These are phyloP conservation scores for Sarcodon sp. DNA, from an alignment of 768 basidiomycete genomes.

Conservation along the genomic window DNA sequence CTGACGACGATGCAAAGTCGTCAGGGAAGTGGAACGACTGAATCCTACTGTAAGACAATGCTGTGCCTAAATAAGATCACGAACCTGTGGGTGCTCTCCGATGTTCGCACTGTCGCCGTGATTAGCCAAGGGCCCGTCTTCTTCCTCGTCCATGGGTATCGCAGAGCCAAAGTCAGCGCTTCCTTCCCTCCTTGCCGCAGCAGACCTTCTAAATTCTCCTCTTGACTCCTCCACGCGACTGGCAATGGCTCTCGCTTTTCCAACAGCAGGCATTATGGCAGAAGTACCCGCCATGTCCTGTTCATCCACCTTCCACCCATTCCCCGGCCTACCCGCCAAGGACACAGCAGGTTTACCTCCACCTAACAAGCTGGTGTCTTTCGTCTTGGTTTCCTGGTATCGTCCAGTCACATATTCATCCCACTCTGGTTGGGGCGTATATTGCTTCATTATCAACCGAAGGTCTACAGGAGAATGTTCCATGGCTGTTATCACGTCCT, in stretches of 20 bases:
- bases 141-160: slow-evolving; percentile 31
- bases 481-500: slow-evolving; percentile 85
- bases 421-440: slow-evolving; percentile 76
- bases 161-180: slow-evolving; percentile 55
- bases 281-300: slow-evolving; percentile 10
- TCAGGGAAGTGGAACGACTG: slow-evolving; percentile 58
- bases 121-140: slow-evolving; percentile 13
- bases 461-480: slow-evolving; percentile 80
- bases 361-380: slow-evolving; percentile 69
- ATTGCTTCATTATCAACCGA: slow-evolving; percentile 44
- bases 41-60: slow-evolving; percentile 51
- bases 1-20: slow-evolving; percentile 36
- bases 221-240: slow-evolving; percentile 17
- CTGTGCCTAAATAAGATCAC: background rate
- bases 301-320: slow-evolving; percentile 73
- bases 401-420: slow-evolving; percentile 79
- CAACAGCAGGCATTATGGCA: slow-evolving; percentile 8
- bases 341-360: slow-evolving; percentile 68
- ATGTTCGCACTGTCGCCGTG: too few species aligned
- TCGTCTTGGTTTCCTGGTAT: slow-evolving; percentile 76
- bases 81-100: too few species aligned
- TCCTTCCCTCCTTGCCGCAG: slow-evolving; percentile 30
- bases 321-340: slow-evolving; percentile 41
- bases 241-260: slow-evolving; percentile 6
- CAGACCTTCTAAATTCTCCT: slow-evolving; percentile 48